These are phyloP conservation scores for Malus fusca DNA, from an alignment of 306 rosid species.

Conservation along the genomic window DNA sequence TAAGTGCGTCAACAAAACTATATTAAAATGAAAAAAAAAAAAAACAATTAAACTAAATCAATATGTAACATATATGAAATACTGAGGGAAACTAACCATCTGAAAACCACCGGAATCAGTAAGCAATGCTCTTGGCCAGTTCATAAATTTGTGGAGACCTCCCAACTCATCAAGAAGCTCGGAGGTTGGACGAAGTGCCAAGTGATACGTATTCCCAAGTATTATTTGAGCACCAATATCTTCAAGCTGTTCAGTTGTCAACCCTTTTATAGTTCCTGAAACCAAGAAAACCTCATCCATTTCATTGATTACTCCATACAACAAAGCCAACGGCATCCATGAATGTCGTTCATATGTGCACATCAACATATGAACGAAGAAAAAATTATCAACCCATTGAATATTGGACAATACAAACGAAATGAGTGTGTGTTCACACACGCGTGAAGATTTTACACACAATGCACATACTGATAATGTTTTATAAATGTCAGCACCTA, in stretches of 20 bases:
- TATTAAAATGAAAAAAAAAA: not conserved
- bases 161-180: slow-evolving; percentile 85
- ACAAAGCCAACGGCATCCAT: not conserved
- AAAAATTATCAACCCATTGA: not conserved
- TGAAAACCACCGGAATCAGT: slow-evolving; percentile 98
- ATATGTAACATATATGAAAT: not conserved
- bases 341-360: not conserved
- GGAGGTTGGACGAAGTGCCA: slow-evolving; percentile 88
- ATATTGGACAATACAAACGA: not conserved
- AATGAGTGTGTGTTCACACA: not conserved
- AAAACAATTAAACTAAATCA: not conserved
- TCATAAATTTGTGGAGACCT: slow-evolving; percentile 91
- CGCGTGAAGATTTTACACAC: not conserved
- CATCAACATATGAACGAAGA: not conserved
- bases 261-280: slow-evolving; percentile 82
- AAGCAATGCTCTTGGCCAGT: slow-evolving; percentile 91
- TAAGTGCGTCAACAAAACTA: not conserved
- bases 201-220: slow-evolving; percentile 93
- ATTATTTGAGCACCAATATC: slow-evolving; percentile 94
- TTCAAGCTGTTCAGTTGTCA: slow-evolving; percentile 77
- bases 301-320: not conserved
- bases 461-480: not conserved
- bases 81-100: slow-evolving; percentile 47
- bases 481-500: not conserved
- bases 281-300: slow-evolving; percentile 13